Conservation (phyloP, 2,329 filamentous ascomycete genomes). For the Esteya vermicola region DNA sequence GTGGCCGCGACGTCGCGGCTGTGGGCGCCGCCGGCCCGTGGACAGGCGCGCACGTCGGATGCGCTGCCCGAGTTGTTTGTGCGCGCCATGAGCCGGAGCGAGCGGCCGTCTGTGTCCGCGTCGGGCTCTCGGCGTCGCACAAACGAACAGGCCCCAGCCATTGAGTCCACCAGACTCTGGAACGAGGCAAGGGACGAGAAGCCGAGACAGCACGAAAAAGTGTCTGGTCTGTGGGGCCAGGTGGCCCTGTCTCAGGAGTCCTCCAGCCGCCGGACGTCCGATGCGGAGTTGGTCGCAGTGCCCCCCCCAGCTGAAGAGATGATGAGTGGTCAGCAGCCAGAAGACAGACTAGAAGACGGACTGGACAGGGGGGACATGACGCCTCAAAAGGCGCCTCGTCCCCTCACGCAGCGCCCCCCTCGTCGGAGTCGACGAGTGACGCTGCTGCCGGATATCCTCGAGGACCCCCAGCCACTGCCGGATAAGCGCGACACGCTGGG, state of each 20-base stretch:
- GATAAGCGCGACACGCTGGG: conserved; percentile 45
- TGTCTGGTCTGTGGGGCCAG: background rate
- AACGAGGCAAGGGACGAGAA: background rate
- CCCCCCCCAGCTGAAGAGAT: background rate
- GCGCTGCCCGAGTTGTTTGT: background rate
- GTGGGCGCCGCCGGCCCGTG: conserved; percentile 13
- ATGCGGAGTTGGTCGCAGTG: background rate
- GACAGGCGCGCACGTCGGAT: conserved; percentile 9
- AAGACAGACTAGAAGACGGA: background rate
- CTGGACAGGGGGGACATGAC: background rate
- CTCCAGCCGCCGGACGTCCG: background rate
- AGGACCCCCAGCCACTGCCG: conserved; percentile 44
- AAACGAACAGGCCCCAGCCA: no score
- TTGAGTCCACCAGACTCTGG: background rate
- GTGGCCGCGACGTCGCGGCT: no score
- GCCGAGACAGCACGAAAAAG: background rate
- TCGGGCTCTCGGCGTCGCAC: background rate
- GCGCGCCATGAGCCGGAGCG: background rate
- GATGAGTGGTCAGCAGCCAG: background rate
- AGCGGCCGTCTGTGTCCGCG: background rate
- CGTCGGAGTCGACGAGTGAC: conserved; percentile 43
- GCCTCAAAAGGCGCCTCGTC: conserved; percentile 20
- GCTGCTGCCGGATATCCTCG: conserved; percentile 46
- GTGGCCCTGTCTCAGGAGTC: background rate
- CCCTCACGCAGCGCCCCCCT: conserved; percentile 36